A percentile compares a stretch with the other conserved stretches of the same genome.
Evolutionary conservation across 345 rosid genomes (phyloP).

Genomic region (Laguncularia racemosa): DNA sequence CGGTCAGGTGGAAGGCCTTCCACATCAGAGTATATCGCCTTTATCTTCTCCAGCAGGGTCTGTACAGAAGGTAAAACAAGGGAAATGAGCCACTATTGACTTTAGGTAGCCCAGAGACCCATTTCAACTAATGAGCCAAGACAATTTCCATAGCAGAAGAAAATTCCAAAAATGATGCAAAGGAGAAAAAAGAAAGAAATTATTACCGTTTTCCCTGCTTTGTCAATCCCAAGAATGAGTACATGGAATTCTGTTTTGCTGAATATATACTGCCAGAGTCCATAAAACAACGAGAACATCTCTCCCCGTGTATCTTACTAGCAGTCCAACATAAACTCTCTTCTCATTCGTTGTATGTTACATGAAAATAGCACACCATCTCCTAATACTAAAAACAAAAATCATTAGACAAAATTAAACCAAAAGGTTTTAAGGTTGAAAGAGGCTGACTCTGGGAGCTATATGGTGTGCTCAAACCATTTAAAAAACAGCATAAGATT

Average conservation of each 20-base stretch:
- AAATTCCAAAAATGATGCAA: background rate
- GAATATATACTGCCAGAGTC: constrained; percentile 77
- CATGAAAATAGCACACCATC: background rate
- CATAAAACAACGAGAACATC: constrained; percentile 97
- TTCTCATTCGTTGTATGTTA: no score
- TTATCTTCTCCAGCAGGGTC: constrained; percentile 95
- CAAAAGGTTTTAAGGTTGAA: no score
- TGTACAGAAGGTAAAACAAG: constrained; percentile 16
- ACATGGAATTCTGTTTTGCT: constrained; percentile 90
- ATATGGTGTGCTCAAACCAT: no score
- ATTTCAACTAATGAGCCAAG: constrained; percentile 1
- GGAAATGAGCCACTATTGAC: background rate
- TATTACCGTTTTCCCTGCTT: constrained; percentile 92
- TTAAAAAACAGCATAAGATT: no score
- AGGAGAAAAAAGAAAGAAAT: background rate
- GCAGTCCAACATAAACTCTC: constrained; percentile 3
- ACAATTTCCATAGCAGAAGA: background rate
- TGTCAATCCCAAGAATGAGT: constrained; percentile 95
- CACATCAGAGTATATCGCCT: constrained; percentile 62
- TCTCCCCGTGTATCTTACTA: constrained; percentile 17
- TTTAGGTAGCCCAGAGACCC: no score
- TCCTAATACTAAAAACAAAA: no score
- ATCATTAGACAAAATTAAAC: no score
- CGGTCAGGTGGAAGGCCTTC: constrained; percentile 98
- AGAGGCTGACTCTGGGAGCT: no score